Evolutionary conservation across 495 filamentous ascomycete species (phyloP).

Genomic region (Filosporella fistucella): DNA sequence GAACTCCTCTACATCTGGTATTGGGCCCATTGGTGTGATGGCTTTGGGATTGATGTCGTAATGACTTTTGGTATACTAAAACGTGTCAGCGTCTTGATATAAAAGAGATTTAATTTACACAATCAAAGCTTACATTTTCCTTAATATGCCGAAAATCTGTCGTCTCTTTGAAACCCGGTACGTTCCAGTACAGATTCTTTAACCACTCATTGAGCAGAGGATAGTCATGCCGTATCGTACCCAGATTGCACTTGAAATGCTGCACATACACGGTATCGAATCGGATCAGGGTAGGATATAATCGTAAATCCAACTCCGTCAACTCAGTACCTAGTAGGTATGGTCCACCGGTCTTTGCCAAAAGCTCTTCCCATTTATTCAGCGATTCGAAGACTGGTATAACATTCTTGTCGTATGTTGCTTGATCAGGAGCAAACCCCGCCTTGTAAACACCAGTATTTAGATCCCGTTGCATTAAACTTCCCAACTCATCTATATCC

Average conservation of each 20-base stretch:
- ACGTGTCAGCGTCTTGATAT: not conserved
- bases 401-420: conserved; percentile 72
- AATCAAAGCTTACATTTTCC: conserved; percentile 37
- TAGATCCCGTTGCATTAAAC: conserved; percentile 79
- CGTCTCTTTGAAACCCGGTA: conserved; percentile 57
- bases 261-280: conserved; percentile 89
- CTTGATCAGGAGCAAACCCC: conserved; percentile 54
- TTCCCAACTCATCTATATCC: conserved; percentile 71
- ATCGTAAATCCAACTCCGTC: conserved; percentile 78
- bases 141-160: conserved; percentile 62
- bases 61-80: conserved; percentile 46
- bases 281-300: conserved; percentile 73
- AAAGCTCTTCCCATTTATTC: conserved; percentile 63
- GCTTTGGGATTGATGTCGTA: conserved; percentile 42
- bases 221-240: conserved; percentile 76
- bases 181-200: conserved; percentile 63
- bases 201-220: conserved; percentile 67
- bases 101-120: not conserved
- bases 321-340: conserved; percentile 64
- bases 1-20: conserved; percentile 50
- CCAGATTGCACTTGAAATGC: conserved; percentile 89
- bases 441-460: conserved; percentile 80
- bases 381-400: conserved; percentile 65
- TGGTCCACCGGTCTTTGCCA: conserved; percentile 47
- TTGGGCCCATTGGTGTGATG: conserved; percentile 62